phyloP scores from a whole-genome alignment of 441 rosid genomes.

The Erodium texanum region DNA sequence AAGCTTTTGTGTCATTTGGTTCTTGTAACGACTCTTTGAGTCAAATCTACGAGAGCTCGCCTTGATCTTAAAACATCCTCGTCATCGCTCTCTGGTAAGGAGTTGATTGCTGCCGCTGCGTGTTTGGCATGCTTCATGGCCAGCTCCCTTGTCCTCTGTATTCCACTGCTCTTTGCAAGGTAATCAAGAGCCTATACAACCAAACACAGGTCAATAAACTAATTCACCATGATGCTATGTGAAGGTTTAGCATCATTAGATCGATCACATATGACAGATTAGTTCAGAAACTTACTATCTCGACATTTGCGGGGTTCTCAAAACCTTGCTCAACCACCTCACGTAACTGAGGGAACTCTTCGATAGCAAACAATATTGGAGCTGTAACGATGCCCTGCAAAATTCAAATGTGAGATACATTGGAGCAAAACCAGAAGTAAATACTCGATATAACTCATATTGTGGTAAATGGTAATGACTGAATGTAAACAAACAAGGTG shows the following conservation, averaged over 20 bases:
- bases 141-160: conserved; percentile 66
- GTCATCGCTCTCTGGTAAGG: conserved; percentile 55
- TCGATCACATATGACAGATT: conserved; percentile 1
- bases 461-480: neutral
- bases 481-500: neutral
- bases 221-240: neutral
- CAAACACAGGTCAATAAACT: conserved; percentile 7
- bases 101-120: conserved; percentile 60
- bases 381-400: conserved; percentile 73
- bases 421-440: conserved; percentile 10
- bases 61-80: conserved; percentile 63
- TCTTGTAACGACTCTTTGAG: conserved; percentile 67
- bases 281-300: conserved; percentile 42
- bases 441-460: neutral
- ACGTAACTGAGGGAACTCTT: conserved; percentile 73
- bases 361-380: conserved; percentile 76
- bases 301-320: conserved; percentile 50
- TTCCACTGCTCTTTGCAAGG: conserved; percentile 80
- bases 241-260: neutral
- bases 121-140: conserved; percentile 63
- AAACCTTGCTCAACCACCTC: conserved; percentile 52
- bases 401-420: neutral
- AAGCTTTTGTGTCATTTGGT: conserved; percentile 36
- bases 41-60: conserved; percentile 72
- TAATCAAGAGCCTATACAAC: conserved; percentile 58